Evolutionary conservation across 169 alveolate genomes (phyloP), one percentile per base, ranked within the genome.

Genomic region (Plasmodium gaboni): DNA sequence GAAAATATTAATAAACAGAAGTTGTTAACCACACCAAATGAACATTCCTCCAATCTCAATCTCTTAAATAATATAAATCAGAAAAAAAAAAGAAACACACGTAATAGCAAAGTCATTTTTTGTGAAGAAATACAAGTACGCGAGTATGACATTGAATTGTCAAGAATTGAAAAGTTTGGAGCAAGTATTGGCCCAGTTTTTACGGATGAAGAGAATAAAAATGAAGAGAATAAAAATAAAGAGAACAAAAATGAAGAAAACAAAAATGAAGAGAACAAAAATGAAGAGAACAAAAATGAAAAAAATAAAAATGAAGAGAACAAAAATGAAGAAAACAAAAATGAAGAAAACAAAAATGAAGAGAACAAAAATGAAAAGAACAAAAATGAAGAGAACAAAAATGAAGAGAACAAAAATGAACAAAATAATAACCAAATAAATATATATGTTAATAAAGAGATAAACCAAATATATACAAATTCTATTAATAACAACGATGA

Each of bases 151-250:
- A 92, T 86, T 65, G 95, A 92, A 44, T 69, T 92, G 70, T 92
- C 95, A 4, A 73, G 67, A 51, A 92, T 92, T 72, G 95, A 92
- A 51, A 89, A 92, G 38, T 88, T 92, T 15, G 95, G 95, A 8
- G 95, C 94, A 24, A 57, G 89, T 46, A 65, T 92, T 73, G 95
- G 95, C 69, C 89, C 89, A 10, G 89, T 78, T 7, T 78, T 78
- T 50, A 78, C 69, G 17, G 88, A 74, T 51, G 88, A 74, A 12
- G 22, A 74, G 9, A 55, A 55, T 1, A 61, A 51, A 74, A 38
- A 42, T 17, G 32, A 61, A 60, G 69, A 19, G 2, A 60, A 60
- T 5, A 22, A 60, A 32, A 51, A 10, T 0, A 24, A 73, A 51
- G 63, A 51, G 26, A 38, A 42, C 10, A 15, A 15, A 5, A 17